Evolutionary conservation across 441 rosid species (phyloP), one percentile per base, ranked within the genome.

Genomic region (Erodium texanum): DNA sequence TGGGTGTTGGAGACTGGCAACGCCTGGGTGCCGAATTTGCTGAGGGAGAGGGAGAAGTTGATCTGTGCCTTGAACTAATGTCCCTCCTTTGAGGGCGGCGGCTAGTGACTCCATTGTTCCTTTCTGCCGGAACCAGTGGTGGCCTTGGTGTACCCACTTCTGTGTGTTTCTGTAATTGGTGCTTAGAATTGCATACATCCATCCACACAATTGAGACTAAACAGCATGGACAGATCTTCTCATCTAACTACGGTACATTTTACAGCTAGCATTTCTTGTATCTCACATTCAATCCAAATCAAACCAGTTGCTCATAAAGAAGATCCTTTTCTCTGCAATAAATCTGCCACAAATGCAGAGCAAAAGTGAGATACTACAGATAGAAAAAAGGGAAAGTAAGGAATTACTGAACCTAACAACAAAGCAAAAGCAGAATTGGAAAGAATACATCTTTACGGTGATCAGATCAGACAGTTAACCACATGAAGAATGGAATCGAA

Each of bases 21-120:
- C 97, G 82, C 76, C 85, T 75, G 2, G 82, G 74, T 75, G 48
- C 71, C 41, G 82, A 70, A 56, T 81, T 72, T n/a, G 83, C 61
- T 62, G 90, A 66, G 58, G 84, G 81, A 48, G 89, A 66, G 59
- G 84, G 82, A 41, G 91, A 67, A 0, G 98, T 87, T 54, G 93
- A 92, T 79, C 86, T 89, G 80, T 87, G 87, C 86, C 98, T 88
- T 71, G 98, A 88, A 81, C 81, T 78, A 70, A 87, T 80, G 66
- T 87, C 98, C 56, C 83, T 76, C 52, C 83, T 83, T 64, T 81
- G 88, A 77, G 83, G 85, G 73, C 89, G 89, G 59, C 82, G 87
- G 62, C 74, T 67, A 68, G 77, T 19, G 64, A 71, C 77, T 59
- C 80, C 83, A 76, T 85, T 84, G 85, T 85, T 92, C 82, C 84